Evolutionary conservation across 345 rosid genomes (phyloP).

Genomic region (Ceriops decandra): DNA sequence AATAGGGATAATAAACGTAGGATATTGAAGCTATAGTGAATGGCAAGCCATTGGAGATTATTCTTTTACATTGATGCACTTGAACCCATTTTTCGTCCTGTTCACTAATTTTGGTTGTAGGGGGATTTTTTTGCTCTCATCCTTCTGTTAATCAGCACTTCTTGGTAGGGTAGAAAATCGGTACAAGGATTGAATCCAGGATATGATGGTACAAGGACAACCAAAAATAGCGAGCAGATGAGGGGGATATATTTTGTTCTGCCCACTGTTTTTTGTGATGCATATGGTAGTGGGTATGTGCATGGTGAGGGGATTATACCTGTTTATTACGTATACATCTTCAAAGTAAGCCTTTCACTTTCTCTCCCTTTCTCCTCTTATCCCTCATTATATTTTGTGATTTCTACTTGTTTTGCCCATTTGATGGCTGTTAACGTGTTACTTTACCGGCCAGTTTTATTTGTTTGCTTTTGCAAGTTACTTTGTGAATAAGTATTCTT

Average conservation of each 20-base stretch:
- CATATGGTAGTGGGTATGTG: too few relatives aligned
- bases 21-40: constrained; percentile 27
- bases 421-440: too few relatives aligned
- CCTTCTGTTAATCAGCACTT: constrained; percentile 18
- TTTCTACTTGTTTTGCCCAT: too few relatives aligned
- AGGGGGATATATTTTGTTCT: constrained; percentile 10
- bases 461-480: too few relatives aligned
- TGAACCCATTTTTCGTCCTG: constrained; percentile 5
- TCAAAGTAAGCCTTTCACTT: too few relatives aligned
- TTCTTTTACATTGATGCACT: constrained; percentile 30
- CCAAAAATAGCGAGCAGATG: constrained; percentile 23
- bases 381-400: too few relatives aligned
- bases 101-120: constrained; percentile 14
- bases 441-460: too few relatives aligned
- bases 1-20: constrained; percentile 35
- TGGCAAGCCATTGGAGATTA: constrained; percentile 21
- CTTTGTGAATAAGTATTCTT: too few relatives aligned
- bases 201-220: constrained; percentile 3
- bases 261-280: not conserved
- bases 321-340: too few relatives aligned
- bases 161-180: constrained; percentile 33
- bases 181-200: constrained; percentile 14
- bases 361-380: too few relatives aligned
- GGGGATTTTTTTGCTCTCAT: constrained; percentile 41
- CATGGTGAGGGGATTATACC: too few relatives aligned